Conservation (phyloP, 2,329 filamentous ascomycete genomes). For the Hymenoscyphus salicellus region DNA sequence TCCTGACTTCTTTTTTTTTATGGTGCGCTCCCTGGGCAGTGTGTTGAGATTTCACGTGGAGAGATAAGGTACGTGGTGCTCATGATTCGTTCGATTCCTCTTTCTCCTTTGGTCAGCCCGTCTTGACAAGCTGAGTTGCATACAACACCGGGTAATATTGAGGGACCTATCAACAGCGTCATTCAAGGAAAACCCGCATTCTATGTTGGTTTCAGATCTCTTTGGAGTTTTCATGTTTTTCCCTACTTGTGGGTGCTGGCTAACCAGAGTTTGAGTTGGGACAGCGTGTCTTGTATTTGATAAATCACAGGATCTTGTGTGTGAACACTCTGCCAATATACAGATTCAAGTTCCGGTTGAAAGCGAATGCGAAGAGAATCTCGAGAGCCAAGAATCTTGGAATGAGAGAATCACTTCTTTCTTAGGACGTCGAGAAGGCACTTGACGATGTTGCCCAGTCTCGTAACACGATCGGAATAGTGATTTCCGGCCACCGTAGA, state of each 20-base stretch:
- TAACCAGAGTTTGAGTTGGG: neutral
- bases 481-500: neutral
- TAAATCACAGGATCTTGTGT: too few species aligned
- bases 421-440: neutral
- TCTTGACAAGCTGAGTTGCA: neutral
- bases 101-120: neutral
- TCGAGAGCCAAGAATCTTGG: neutral
- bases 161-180: neutral
- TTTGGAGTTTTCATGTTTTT: neutral
- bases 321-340: too few species aligned
- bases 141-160: neutral
- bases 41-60: neutral
- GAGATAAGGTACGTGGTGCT: neutral
- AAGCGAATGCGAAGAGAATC: neutral
- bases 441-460: neutral
- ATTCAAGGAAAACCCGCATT: neutral
- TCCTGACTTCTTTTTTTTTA: neutral
- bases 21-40: neutral
- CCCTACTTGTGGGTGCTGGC: neutral
- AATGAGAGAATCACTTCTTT: neutral
- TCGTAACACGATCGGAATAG: neutral
- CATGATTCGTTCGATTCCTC: neutral
- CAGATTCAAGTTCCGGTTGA: too few species aligned
- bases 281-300: neutral
- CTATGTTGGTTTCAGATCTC: neutral